A percentile compares a stretch with the other conserved stretches of the same genome.
Conservation (phyloP, 768 basidiomycete species). For the Filobasidium wieringae region DNA sequence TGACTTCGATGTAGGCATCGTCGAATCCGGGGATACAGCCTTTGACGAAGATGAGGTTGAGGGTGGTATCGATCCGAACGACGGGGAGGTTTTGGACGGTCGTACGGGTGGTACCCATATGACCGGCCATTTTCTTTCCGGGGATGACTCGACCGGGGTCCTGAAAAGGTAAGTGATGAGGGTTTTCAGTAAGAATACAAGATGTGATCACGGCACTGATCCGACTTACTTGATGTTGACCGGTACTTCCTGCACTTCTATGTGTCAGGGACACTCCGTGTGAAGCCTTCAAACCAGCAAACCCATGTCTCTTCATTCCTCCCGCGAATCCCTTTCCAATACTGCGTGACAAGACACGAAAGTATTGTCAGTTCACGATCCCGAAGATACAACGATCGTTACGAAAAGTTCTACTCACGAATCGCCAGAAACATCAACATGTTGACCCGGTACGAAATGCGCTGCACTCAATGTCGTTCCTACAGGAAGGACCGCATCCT, state of each 20-base stretch:
- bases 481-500: constrained; percentile 78
- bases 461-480: constrained; percentile 85
- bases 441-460: constrained; percentile 96
- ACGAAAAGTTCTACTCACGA: constrained; percentile 53
- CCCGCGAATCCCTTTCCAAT: constrained; percentile 97
- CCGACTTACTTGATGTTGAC: constrained; percentile 72
- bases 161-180: constrained; percentile 40
- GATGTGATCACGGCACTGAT: not conserved
- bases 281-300: constrained; percentile 77
- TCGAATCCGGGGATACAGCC: constrained; percentile 87
- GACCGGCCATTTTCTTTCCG: constrained; percentile 97
- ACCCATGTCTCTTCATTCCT: constrained; percentile 91
- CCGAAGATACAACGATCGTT: not conserved
- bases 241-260: constrained; percentile 82
- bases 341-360: constrained; percentile 41
- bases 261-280: constrained; percentile 95
- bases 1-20: constrained; percentile 70
- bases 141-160: constrained; percentile 93
- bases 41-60: constrained; percentile 80
- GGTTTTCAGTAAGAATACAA: not conserved
- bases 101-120: constrained; percentile 67
- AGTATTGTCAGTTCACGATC: not conserved
- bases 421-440: constrained; percentile 77
- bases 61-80: constrained; percentile 68
- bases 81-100: constrained; percentile 84